Base-by-base conservation (phyloP, 345 rosid species). In the Chamaenerion angustifolium region DNA sequence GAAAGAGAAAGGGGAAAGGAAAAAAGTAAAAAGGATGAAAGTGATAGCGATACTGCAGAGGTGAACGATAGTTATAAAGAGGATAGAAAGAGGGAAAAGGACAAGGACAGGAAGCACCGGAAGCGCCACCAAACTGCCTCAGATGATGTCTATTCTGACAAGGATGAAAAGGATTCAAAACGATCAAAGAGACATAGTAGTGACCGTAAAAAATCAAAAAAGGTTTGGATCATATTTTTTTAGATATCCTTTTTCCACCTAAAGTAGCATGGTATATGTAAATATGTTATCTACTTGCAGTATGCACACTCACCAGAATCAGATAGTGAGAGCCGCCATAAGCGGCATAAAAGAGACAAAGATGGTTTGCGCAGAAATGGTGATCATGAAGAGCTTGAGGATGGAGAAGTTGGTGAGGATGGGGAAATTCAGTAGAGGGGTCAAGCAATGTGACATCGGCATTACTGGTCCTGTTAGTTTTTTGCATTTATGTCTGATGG, bases 381-480 rank as follows among this genome's bases (percentile, higher is more conserved):
- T 1, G 82, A 76, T 48, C 45, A 78, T 48, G 93, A 87, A 1
- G 96, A 92, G 56, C 80, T 93, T 37, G 96, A 88, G 65, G 99
- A 93, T 71, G 99, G 99, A 40, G 96, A 92, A 60, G 68, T 92
- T 44, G 96, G 96, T 12, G 90, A 80, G 56, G 96, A 85, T 45
- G 94, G 94, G 37, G 99, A 93, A 73, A 82, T 83, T 58, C 62
- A 51, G 60, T 77, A 79, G 68, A 47, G 8, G 19, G 25, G 11
- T 47, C n/a, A 27, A 47, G 12, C 11, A 17, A 21, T n/a, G n/a
- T 14, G 35, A 14, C 16, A 12, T 48, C 8, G 10, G 15, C 16
- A 21, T 5, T 19, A 16, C 52, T 49, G 40, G 17, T 23, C 17
- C 52, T 49, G 40, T n/a, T 23, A 23, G 51, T n/a, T 37, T 48